Conservation (phyloP, 2,329 filamentous ascomycete species). For the Byssoonygena ceratinophila region DNA sequence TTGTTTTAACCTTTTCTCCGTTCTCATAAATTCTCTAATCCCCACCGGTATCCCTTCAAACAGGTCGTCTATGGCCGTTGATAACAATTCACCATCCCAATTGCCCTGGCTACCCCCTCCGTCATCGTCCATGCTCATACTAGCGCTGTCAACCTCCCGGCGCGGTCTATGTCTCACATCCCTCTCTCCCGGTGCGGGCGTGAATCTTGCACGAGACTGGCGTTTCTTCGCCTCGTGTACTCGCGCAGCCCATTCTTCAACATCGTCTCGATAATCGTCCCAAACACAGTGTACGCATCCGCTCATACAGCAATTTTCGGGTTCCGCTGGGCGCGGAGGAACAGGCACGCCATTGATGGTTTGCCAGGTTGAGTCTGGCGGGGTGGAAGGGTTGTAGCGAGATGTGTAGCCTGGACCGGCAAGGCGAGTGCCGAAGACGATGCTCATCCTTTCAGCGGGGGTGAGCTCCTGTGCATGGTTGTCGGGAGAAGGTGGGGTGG, state of each 20-base stretch:
- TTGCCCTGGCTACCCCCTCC: conserved; percentile 63
- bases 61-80: conserved; percentile 48
- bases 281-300: conserved; percentile 97
- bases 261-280: conserved; percentile 81
- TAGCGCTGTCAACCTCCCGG: conserved; percentile 40
- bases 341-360: conserved; percentile 67
- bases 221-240: conserved; percentile 50
- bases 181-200: conserved; percentile 17
- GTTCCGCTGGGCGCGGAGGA: conserved; percentile 74
- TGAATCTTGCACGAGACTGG: conserved; percentile 23
- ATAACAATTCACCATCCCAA: conserved; percentile 42
- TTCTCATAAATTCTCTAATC: conserved; percentile 94
- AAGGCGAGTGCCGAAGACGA: conserved; percentile 73
- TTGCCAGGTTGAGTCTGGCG: conserved; percentile 47
- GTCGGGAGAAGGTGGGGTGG: conserved; percentile 2
- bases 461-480: conserved; percentile 12
- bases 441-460: conserved; percentile 44
- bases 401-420: conserved; percentile 61
- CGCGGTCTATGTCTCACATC: conserved; percentile 28
- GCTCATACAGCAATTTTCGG: conserved; percentile 98
- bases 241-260: conserved; percentile 73
- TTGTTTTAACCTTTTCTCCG: conserved; percentile 78
- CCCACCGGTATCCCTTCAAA: conserved; percentile 79
- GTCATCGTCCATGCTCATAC: conserved; percentile 64
- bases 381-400: conserved; percentile 44